A percentile compares a stretch with the other conserved stretches of the same genome.
Evolutionary conservation across 768 basidiomycete genomes (phyloP).

Genomic region (Pleurotus tuber-regium): DNA sequence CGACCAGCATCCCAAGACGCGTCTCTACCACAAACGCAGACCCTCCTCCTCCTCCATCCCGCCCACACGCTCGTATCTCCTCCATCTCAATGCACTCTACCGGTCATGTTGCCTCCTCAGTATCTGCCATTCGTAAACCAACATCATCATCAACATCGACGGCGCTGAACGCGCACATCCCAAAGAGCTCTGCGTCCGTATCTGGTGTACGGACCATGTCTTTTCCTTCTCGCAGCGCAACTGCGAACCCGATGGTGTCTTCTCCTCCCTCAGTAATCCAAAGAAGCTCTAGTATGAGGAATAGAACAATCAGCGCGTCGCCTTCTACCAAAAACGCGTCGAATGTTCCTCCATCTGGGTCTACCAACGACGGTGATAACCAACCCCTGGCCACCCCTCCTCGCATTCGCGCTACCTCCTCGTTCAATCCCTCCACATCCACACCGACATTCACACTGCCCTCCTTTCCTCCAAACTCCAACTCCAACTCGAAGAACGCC

Average conservation of each 20-base stretch:
- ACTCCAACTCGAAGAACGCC: background rate
- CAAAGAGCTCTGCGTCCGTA: conserved; percentile 4
- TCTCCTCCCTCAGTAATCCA: background rate
- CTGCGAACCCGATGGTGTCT: background rate
- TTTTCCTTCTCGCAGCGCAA: background rate
- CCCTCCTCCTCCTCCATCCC: background rate
- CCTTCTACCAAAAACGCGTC: background rate
- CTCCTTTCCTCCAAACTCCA: background rate
- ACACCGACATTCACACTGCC: background rate
- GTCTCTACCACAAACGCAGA: background rate
- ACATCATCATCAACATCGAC: background rate
- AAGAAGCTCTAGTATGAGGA: background rate
- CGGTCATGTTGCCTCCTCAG: conserved; percentile 9
- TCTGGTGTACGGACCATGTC: conserved; percentile 3
- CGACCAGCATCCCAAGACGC: conserved; percentile 5
- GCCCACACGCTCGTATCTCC: conserved; percentile 12
- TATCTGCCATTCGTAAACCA: background rate
- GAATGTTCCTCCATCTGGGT: background rate
- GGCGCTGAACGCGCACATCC: background rate
- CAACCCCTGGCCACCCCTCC: background rate
- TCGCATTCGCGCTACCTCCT: conserved; percentile 7
- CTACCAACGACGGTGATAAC: background rate
- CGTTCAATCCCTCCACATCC: background rate
- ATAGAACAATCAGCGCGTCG: background rate
- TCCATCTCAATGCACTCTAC: conserved; percentile 10